Evolutionary conservation across 2,329 filamentous ascomycete species (phyloP).

Genomic region (Penicillium sp.): DNA sequence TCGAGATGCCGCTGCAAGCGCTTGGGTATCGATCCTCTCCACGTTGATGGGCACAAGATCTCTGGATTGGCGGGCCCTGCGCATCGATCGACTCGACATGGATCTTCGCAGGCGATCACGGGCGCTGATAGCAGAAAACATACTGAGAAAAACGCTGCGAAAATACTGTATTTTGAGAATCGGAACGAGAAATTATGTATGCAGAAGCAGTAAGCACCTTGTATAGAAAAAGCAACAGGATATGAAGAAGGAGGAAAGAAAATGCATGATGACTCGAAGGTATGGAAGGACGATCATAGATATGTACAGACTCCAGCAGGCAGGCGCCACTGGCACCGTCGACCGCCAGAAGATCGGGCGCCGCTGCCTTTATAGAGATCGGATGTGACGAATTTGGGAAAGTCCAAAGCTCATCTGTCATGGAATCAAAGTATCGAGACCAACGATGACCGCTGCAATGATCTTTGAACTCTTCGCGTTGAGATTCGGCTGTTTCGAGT

Average conservation of each 20-base stretch:
- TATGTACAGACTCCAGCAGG: no score
- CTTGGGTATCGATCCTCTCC: conserved; percentile 29
- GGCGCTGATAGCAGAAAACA: conserved; percentile 25
- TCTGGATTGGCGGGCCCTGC: conserved; percentile 20
- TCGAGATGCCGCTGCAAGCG: conserved; percentile 37
- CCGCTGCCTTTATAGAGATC: neutral
- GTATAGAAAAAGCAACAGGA: neutral
- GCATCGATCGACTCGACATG: conserved; percentile 37
- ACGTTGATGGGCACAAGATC: conserved; percentile 25
- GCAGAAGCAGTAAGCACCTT: neutral
- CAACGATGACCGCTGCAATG: no score
- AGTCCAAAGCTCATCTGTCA: no score
- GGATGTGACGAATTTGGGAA: no score
- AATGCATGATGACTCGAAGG: no score
- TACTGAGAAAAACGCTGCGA: conserved; percentile 13
- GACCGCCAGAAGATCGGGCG: no score
- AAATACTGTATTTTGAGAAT: conserved; percentile 21
- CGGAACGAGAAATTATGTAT: conserved; percentile 11
- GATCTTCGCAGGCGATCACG: conserved; percentile 31
- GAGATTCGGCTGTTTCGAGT: no score
- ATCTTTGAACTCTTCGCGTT: no score
- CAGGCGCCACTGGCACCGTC: no score
- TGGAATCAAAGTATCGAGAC: no score
- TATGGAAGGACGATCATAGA: no score
- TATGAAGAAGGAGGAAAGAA: no score